These are phyloP conservation scores for Chytriomyces confervae DNA, from an alignment of 192 early-diverging fungal species.

Conservation along the genomic window DNA sequence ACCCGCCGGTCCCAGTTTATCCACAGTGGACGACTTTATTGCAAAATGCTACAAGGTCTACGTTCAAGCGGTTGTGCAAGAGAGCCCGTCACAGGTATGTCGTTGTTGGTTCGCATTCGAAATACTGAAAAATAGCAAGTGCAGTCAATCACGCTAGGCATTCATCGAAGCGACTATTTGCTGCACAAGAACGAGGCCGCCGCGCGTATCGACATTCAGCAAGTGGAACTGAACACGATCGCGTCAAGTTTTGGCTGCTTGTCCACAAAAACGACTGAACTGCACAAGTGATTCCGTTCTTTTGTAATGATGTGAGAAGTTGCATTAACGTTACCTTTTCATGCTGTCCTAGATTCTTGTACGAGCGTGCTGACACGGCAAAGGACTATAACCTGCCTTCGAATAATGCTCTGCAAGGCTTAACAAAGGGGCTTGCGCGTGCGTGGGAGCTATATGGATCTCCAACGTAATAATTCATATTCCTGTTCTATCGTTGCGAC, in stretches of 20 bases:
- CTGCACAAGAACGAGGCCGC: slow-evolving; percentile 62
- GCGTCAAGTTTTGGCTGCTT: slow-evolving; percentile 83
- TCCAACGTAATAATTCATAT: slow-evolving; percentile 31
- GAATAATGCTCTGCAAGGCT: slow-evolving; percentile 72
- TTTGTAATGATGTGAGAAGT: not conserved
- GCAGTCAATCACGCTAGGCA: slow-evolving; percentile 74
- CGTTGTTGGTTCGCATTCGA: not conserved
- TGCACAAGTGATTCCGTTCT: slow-evolving; percentile 72
- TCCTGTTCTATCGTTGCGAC: not conserved
- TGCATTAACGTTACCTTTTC: not conserved
- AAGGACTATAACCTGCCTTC: slow-evolving; percentile 38
- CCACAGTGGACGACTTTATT: slow-evolving; percentile 85
- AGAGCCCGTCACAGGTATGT: slow-evolving; percentile 67
- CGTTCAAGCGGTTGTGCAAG: slow-evolving; percentile 52
- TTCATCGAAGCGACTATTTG: slow-evolving; percentile 93
- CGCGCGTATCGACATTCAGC: slow-evolving; percentile 70
- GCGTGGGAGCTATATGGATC: slow-evolving; percentile 65
- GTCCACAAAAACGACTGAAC: slow-evolving; percentile 70
- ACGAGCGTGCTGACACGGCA: slow-evolving; percentile 40
- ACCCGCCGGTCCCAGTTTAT: slow-evolving; percentile 54
- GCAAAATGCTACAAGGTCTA: slow-evolving; percentile 79
- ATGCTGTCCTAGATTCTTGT: slow-evolving; percentile 36
- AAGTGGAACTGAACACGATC: slow-evolving; percentile 98
- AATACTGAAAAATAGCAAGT: slow-evolving; percentile 2
- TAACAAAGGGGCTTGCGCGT: slow-evolving; percentile 78